Base-by-base conservation (phyloP, 192 early-diverging fungal genomes). In the Linnemannia schmuckeri region DNA sequence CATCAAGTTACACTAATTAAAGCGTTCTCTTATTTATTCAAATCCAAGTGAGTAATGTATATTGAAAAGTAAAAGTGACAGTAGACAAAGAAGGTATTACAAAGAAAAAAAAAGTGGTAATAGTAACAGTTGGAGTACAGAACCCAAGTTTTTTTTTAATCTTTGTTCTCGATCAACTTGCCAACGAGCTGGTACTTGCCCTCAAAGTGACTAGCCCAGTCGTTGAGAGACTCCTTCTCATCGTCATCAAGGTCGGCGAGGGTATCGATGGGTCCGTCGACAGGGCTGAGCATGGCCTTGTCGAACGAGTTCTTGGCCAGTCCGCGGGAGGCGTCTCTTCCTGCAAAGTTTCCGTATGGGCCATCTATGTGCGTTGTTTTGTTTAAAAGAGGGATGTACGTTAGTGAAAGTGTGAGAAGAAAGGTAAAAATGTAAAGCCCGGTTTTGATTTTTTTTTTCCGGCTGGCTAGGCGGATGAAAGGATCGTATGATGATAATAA, bases 291-390 rank as follows among this genome's bases (percentile, higher is more conserved):
- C 90, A 98, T 92, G 15, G 91, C 90, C 68, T 82, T 88, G 78
- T 97, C 96, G 82, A 99, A 98, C 66, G 95, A 95, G 75, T 95
- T 91, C 84, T 97, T 94, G 49, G 97, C 96, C 75, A 99, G 88
- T 0, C 98, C 97, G 42, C 98, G 93, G 27, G 97, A 97, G 22
- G 98, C 97, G 90, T 99, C 98, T n/a, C 95, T 93, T 3, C 98
- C 98, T 9, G 97, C 94, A 94, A 98, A 99, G 92, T 97, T 98
- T 41, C 93, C 95, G 82, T 99, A 99, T n/a, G 96, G 97, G 7
- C 97, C 97, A 22, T 90, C 96, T 95, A 89, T 15, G 4, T 2
- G 33, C 12, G 24, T 46, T 20, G 13, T 3, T 12, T 52, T 52
- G 37, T 37, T 30, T 57, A 44, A 73, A 70, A n/a, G 15, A 13